Percentiles rank a stretch among this genome's conserved stretches.
Evolutionary conservation across 257 asterid species (phyloP).

Genomic region (Solanum tacnaense): DNA sequence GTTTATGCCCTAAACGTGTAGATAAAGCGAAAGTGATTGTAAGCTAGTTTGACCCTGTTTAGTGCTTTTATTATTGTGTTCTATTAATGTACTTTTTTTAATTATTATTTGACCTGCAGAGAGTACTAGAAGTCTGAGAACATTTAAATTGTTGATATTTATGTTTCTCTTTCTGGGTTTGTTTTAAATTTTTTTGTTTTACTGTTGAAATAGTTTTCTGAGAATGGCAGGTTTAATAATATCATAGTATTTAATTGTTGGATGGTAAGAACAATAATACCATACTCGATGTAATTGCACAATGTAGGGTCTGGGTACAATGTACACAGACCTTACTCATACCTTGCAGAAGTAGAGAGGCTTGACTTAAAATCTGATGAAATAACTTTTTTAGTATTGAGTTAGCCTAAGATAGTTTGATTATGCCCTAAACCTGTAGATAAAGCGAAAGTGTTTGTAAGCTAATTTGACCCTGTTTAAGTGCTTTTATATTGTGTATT

Average conservation of each 20-base stretch:
- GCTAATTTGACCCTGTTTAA: not conserved
- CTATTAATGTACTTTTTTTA: too few relatives aligned
- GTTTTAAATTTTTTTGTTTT: not conserved
- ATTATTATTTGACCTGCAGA: too few relatives aligned
- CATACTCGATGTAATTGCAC: not conserved
- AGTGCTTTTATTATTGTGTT: too few relatives aligned
- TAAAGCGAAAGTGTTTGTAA: not conserved
- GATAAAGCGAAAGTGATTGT: not conserved
- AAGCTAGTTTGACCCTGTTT: too few relatives aligned
- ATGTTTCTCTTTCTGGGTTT: not conserved
- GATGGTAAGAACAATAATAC: not conserved
- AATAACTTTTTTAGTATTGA: not conserved
- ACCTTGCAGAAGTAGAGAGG: not conserved
- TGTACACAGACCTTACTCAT: not conserved
- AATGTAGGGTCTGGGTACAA: not conserved
- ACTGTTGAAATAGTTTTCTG: not conserved
- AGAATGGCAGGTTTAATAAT: not conserved
- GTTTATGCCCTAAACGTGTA: not conserved
- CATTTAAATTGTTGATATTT: not conserved
- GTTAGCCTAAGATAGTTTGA: not conserved
- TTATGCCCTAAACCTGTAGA: not conserved
- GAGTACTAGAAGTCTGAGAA: not conserved
- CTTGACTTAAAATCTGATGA: not conserved
- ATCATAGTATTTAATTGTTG: not conserved
- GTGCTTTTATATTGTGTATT: not conserved